A percentile compares a stretch with the other conserved stretches of the same genome.
Evolutionary conservation across 169 alveolate genomes (phyloP).

Genomic region (Plasmodium relictum): DNA sequence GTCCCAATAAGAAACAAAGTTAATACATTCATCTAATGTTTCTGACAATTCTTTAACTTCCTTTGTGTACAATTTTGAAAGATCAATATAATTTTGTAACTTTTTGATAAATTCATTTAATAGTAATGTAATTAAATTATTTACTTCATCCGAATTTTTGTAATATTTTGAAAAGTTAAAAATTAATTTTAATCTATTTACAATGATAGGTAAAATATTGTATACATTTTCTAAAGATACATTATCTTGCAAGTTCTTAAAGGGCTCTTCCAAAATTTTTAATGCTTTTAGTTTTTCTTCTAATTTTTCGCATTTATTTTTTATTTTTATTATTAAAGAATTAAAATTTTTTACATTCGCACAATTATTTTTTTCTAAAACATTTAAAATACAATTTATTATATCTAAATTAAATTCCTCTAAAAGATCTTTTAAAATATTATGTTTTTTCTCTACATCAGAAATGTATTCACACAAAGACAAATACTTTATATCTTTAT

Average conservation of each 20-base stretch:
- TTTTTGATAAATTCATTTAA: conserved; percentile 62
- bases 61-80: conserved; percentile 65
- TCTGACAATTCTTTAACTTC: conserved; percentile 63
- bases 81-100: conserved; percentile 54
- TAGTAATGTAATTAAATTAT: conserved; percentile 49
- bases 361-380: conserved; percentile 53
- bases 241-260: conserved; percentile 35
- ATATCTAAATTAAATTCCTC: conserved; percentile 55
- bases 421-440: conserved; percentile 53
- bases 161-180: conserved; percentile 70
- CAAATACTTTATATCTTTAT: conserved; percentile 39
- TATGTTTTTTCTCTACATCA: conserved; percentile 66
- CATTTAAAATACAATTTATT: conserved; percentile 16
- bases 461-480: conserved; percentile 64
- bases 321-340: conserved; percentile 18
- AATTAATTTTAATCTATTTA: conserved; percentile 63
- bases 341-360: conserved; percentile 55
- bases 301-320: conserved; percentile 47
- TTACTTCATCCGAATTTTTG: conserved; percentile 61
- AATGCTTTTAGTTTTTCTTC: conserved; percentile 71
- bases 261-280: conserved; percentile 64
- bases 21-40: conserved; percentile 58
- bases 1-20: conserved; percentile 72
- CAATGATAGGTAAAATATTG: conserved; percentile 60
- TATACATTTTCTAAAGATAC: conserved; percentile 45